Evolutionary conservation across 192 early-diverging fungal species (phyloP).

Genomic region (Backusella liffmaniae): DNA sequence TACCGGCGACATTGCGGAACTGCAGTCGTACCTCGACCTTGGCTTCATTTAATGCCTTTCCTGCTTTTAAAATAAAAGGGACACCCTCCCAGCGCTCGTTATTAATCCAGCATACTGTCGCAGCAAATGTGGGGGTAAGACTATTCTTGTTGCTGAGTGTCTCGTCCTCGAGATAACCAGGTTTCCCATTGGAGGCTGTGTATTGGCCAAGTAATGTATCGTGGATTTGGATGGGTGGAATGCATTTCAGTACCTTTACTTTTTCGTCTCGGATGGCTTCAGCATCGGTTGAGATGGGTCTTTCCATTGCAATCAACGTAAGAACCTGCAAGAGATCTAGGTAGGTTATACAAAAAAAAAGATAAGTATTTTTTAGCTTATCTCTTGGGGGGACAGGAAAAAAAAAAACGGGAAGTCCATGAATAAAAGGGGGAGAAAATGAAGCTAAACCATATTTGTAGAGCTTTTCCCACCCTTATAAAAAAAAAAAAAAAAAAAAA

Average conservation of each 20-base stretch:
- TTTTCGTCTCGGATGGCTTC: slow-evolving; percentile 98
- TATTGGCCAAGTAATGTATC: slow-evolving; percentile 94
- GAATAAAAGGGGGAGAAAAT: background rate
- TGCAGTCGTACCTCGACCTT: slow-evolving; percentile 97
- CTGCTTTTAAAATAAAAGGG: slow-evolving; percentile 85
- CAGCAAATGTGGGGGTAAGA: slow-evolving; percentile 89
- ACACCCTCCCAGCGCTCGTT: slow-evolving; percentile 96
- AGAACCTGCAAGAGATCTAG: slow-evolving; percentile 85
- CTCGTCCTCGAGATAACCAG: slow-evolving; percentile 91
- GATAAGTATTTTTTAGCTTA: background rate
- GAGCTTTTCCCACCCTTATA: background rate
- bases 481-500: background rate
- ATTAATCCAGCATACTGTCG: slow-evolving; percentile 82
- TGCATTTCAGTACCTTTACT: slow-evolving; percentile 76
- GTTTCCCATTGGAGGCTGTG: slow-evolving; percentile 75
- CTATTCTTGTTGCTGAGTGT: slow-evolving; percentile 75
- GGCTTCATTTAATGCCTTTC: slow-evolving; percentile 88
- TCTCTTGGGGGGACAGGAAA: background rate
- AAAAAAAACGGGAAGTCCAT: background rate
- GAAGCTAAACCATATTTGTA: background rate
- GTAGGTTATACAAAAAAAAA: background rate
- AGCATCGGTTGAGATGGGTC: slow-evolving; percentile 79
- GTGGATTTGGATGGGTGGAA: slow-evolving; percentile 71
- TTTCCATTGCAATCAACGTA: slow-evolving; percentile 93
- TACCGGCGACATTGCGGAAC: slow-evolving; percentile 89